Evolutionary conservation across 2,329 filamentous ascomycete genomes (phyloP).

Genomic region (Pseudogymnoascus sp.): DNA sequence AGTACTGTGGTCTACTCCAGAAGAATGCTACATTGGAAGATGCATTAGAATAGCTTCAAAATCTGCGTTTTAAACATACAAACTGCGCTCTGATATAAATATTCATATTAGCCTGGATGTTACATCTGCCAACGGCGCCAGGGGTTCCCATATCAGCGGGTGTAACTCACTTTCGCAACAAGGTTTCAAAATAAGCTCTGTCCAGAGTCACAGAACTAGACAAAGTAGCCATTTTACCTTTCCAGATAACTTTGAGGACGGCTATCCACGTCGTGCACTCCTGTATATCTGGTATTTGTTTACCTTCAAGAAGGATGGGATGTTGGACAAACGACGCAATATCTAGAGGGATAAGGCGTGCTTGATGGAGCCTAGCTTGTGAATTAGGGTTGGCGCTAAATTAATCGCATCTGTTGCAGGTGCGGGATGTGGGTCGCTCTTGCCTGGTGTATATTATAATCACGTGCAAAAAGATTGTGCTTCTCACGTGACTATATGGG

Average conservation of each 20-base stretch:
- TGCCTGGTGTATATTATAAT: neutral
- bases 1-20: slow-evolving; percentile 30
- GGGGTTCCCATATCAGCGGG: neutral
- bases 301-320: neutral
- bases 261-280: neutral
- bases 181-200: slow-evolving; percentile 53
- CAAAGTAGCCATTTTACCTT: neutral
- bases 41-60: slow-evolving; percentile 10
- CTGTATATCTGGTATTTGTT: slow-evolving; percentile 2
- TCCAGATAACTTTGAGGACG: slow-evolving; percentile 1
- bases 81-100: slow-evolving; percentile 35
- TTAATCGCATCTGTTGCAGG: slow-evolving; percentile 1
- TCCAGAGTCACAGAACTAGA: slow-evolving; percentile 48
- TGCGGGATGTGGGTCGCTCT: slow-evolving; percentile 6
- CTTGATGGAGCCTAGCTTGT: slow-evolving; percentile 1
- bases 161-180: slow-evolving; percentile 51
- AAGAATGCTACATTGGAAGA: slow-evolving; percentile 32
- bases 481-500: neutral
- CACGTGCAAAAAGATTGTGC: neutral
- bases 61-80: slow-evolving; percentile 32
- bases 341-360: neutral
- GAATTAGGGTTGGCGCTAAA: slow-evolving; percentile 7
- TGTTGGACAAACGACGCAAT: slow-evolving; percentile 6
- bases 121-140: neutral
- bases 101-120: neutral